A percentile compares a stretch with the other conserved stretches of the same genome.
Evolutionary conservation across 805 yeast genomes (phyloP).

Genomic region (Saturnispora diversa): DNA sequence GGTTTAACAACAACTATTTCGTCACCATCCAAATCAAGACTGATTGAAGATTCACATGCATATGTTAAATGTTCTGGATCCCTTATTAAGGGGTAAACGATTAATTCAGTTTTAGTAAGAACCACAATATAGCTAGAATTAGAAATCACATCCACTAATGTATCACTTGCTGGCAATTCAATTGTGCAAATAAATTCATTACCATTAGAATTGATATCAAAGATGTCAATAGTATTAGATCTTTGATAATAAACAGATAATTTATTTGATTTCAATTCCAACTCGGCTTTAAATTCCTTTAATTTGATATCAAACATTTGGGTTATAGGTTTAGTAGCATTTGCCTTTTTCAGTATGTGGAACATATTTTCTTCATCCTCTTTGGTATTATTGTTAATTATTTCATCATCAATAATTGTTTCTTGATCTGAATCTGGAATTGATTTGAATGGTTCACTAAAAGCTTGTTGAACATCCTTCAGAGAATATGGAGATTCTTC

Average conservation of each 20-base stretch:
- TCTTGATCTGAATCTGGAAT: constrained; percentile 17
- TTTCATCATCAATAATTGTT: constrained; percentile 16
- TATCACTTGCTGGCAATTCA: constrained; percentile 7
- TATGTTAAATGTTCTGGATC: neutral
- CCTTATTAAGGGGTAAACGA: constrained; percentile 12
- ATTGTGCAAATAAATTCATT: constrained; percentile 3
- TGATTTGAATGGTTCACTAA: constrained; percentile 5
- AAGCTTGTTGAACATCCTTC: constrained; percentile 4
- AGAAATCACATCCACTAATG: constrained; percentile 16
- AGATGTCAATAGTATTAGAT: constrained; percentile 17
- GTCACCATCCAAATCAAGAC: constrained; percentile 14
- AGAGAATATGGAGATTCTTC: constrained; percentile 4
- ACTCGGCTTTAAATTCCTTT: constrained; percentile 6
- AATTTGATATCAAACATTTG: neutral
- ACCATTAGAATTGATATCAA: constrained; percentile 14
- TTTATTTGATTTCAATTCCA: constrained; percentile 12
- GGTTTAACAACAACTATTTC: constrained; percentile 17
- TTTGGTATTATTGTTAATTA: neutral
- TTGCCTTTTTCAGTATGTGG: neutral
- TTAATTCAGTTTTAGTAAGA: constrained; percentile 13
- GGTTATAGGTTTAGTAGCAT: too few species aligned
- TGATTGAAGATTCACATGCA: neutral
- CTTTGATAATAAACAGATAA: constrained; percentile 20
- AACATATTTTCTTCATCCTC: neutral
- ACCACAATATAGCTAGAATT: constrained; percentile 15